Evolutionary conservation across 352 stramenopile species (phyloP).

Genomic region (Phytopythium ostracodes): DNA sequence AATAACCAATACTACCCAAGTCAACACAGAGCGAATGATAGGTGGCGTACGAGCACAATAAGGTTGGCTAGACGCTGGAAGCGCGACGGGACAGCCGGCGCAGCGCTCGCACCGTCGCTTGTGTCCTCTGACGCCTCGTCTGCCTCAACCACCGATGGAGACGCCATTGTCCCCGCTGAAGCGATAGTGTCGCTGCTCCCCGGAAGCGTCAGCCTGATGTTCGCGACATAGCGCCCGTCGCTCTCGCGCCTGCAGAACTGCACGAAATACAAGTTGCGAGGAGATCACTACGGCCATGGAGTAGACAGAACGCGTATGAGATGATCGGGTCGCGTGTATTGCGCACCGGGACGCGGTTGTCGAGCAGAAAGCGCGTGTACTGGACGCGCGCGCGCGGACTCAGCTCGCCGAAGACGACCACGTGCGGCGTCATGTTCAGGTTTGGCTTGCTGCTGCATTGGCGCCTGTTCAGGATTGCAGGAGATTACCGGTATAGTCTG

Average conservation of each 20-base stretch:
- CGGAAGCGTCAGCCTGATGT: slow-evolving; percentile 32
- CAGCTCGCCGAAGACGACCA: slow-evolving; percentile 66
- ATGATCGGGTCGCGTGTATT: no score
- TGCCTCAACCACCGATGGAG: not conserved
- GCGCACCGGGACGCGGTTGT: slow-evolving; percentile 54
- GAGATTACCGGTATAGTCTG: no score
- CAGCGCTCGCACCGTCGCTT: not conserved
- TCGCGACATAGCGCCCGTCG: slow-evolving; percentile 56
- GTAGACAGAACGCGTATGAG: not conserved
- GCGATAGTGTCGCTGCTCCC: not conserved
- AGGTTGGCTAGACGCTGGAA: slow-evolving; percentile 33
- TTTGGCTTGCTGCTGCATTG: not conserved
- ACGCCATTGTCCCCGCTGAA: not conserved
- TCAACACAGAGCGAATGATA: not conserved
- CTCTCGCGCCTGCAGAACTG: slow-evolving; percentile 49
- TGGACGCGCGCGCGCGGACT: slow-evolving; percentile 47
- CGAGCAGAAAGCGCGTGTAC: slow-evolving; percentile 70
- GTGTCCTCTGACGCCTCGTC: not conserved
- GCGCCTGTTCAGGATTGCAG: not conserved
- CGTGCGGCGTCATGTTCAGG: slow-evolving; percentile 17
- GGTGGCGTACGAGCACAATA: slow-evolving; percentile 24
- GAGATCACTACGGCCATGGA: not conserved
- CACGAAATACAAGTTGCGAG: not conserved
- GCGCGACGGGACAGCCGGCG: not conserved
- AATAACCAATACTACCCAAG: not conserved